Percentiles rank a stretch among this genome's conserved stretches.
Conservation (phyloP, 306 rosid genomes). For the Nissolia schottii region DNA sequence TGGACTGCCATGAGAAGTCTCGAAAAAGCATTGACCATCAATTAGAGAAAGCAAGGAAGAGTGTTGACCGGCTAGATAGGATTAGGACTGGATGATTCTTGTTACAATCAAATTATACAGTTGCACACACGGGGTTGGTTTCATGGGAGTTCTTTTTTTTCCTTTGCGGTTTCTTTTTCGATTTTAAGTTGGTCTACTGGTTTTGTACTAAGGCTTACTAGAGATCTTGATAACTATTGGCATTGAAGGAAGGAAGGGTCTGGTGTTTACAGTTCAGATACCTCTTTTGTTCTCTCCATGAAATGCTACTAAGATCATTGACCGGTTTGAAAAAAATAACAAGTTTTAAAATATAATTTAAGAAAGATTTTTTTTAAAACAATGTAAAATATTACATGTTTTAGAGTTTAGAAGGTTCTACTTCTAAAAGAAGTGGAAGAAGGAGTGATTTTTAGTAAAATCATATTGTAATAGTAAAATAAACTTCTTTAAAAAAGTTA, state of each 20-base stretch:
- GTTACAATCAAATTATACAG: slow-evolving; percentile 35
- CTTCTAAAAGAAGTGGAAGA: no score
- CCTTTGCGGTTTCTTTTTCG: not conserved
- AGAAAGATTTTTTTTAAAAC: no score
- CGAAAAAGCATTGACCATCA: slow-evolving; percentile 75
- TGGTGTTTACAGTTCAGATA: slow-evolving; percentile 43
- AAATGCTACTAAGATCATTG: no score
- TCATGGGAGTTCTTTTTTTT: slow-evolving; percentile 25
- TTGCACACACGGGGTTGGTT: slow-evolving; percentile 39
- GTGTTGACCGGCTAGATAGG: slow-evolving; percentile 85
- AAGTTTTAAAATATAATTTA: no score
- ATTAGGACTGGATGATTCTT: slow-evolving; percentile 61
- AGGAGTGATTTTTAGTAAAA: no score
- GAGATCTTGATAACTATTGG: slow-evolving; percentile 39
- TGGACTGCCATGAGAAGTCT: slow-evolving; percentile 87
- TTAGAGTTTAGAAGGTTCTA: no score
- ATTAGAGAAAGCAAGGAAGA: slow-evolving; percentile 78
- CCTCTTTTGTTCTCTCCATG: no score
- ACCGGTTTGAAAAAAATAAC: no score
- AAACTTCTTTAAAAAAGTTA: no score
- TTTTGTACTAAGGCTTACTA: slow-evolving; percentile 52
- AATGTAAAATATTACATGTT: no score
- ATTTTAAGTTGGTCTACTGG: slow-evolving; percentile 33
- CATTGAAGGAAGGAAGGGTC: slow-evolving; percentile 37
- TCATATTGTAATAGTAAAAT: no score